Evolutionary conservation across 2,329 filamentous ascomycete genomes (phyloP), one percentile per base, ranked within the genome.

Genomic region (Aspergillus sp.): DNA sequence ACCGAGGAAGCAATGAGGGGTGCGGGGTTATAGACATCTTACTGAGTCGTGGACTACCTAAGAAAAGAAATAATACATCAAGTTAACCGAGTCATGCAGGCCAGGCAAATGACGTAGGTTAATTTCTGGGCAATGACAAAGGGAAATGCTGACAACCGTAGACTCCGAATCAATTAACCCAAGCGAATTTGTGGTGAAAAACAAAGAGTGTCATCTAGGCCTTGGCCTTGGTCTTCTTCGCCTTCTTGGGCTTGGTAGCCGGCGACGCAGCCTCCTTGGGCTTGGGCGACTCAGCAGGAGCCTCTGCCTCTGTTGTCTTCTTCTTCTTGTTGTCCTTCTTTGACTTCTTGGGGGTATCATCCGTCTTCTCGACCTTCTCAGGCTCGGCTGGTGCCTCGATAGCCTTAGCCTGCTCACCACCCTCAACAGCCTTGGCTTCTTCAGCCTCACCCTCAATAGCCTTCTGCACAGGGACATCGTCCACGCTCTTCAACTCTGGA

Each of bases 401-500:
- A 8, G 67, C 65, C 59, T 73, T 71, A 13, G 22, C 58, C 55
- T 50, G 57, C 44, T 53, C 26, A 15, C 74, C 70, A 24, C 70
- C 61, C 56, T 76, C 73, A 39, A 74, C 62, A 22, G 70, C 66
- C 59, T 73, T 71, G 15, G 17, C 59, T 51, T 49, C 59, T 41
- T 75, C 69, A 22, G 70, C 59, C 55, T 75, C 70, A 22, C 70
- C 60, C 54, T 76, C 73, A 38, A 74, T 61, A 20, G 69, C 66
- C 65, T 71, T 64, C 39, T 76, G 78, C 56, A 79, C 73, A 18
- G 80, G 75, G 48, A 86, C 79, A 45, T 78, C 77, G 22, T 83
- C 80, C 6, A 86, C 83, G 34, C 76, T 75, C 80, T 90, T 96
- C 64, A 96, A 76, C 64, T 81, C 78, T 0, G 91, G 91, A 20